Evolutionary conservation across 371 early-diverging fungal species (phyloP), one percentile per base, ranked within the genome.

Genomic region (Mortierella polycephala): DNA sequence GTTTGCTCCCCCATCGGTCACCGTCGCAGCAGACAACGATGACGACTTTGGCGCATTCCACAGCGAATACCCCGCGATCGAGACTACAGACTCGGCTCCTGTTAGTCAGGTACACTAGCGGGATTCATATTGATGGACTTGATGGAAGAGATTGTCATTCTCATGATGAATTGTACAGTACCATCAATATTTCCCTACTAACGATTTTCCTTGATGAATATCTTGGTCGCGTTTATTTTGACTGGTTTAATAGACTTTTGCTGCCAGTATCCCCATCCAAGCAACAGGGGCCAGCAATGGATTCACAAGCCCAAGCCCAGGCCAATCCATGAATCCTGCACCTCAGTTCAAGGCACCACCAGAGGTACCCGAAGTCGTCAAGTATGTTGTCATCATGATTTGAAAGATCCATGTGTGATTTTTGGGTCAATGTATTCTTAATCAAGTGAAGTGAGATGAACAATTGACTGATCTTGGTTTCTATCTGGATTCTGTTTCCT

Each of bases 361-460:
- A 9, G 86, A 84, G 63, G 89, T 89, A 45, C 87, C 90, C 21
- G 89, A 87, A 42, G 84, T 87, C 57, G 84, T 90, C 55, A 83
- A 85, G 88, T 86, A 85, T 30, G 30, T 30, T 30, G 30, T 30
- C 30, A 66, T 30, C 30, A 66, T 66, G 40, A 37, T 51, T 37
- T 47, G n/a, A 9, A 21, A 7, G 9, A 7, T 37, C 39, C 13
- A 21, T 49, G 52, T 14, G 14, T 37, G 18, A 51, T 39, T 5
- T 40, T 51, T n/a, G n/a, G 30, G 30, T 2, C 30, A 30, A 30
- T 30, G 30, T 30, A 30, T 30, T 30, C 30, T 30, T 30, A 30
- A 30, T 30, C 30, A 30, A 30, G 30, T 30, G 30, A 30, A 30
- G 4, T 30, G 30, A 30, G 4, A 4, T 30, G 30, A 30, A 30